phyloP scores from a whole-genome alignment of 1,139 yeast species.

The Hemisphaericaspora subhashii region DNA sequence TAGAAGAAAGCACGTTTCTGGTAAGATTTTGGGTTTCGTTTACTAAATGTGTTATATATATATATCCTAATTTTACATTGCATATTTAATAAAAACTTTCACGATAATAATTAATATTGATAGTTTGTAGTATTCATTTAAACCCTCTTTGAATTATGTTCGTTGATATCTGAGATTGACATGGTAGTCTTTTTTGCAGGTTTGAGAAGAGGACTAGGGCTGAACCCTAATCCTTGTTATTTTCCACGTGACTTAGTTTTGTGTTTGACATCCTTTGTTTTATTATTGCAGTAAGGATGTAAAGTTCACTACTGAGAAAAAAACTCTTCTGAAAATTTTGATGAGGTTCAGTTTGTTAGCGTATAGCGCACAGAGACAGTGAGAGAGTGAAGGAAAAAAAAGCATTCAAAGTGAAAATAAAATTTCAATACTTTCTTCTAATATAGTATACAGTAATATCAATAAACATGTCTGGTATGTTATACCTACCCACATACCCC shows the following conservation, averaged over 20 bases:
- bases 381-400: slow-evolving; percentile 1
- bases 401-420: slow-evolving; percentile 16
- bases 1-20: slow-evolving; percentile 99
- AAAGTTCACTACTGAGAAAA: background rate
- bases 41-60: slow-evolving; percentile 50
- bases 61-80: slow-evolving; percentile 8
- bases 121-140: slow-evolving; percentile 1
- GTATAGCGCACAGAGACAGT: background rate
- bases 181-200: background rate
- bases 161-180: slow-evolving; percentile 1
- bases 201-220: slow-evolving; percentile 6
- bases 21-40: slow-evolving; percentile 95
- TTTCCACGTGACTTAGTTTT: slow-evolving; percentile 6
- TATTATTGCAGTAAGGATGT: slow-evolving; percentile 7
- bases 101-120: slow-evolving; percentile 1
- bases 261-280: background rate
- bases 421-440: slow-evolving; percentile 10
- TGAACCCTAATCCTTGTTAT: slow-evolving; percentile 2
- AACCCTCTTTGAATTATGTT: too few relatives aligned
- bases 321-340: slow-evolving; percentile 3
- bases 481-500: background rate
- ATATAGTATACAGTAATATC: slow-evolving; percentile 8
- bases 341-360: slow-evolving; percentile 1
- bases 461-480: slow-evolving; percentile 36
- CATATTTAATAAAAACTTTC: slow-evolving; percentile 7